Evolutionary conservation across 768 basidiomycete genomes (phyloP).

Genomic region (Paxillus rubicundulus): DNA sequence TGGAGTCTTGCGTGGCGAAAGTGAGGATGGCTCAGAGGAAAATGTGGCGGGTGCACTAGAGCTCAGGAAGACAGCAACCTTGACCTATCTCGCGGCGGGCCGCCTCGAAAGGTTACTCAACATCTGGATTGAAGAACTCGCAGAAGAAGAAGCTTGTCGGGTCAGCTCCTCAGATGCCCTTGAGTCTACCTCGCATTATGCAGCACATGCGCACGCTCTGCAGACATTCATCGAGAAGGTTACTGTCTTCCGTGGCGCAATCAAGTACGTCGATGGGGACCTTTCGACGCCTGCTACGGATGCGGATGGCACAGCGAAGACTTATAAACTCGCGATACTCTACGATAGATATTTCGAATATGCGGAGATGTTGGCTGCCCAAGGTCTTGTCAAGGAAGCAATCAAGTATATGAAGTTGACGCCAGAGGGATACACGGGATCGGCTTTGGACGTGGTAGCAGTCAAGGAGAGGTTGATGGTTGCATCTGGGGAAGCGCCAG

Average conservation of each 20-base stretch:
- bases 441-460: conserved; percentile 41
- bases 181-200: conserved; percentile 57
- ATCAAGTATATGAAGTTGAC: conserved; percentile 75
- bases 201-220: conserved; percentile 79
- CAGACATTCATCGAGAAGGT: conserved; percentile 98
- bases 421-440: conserved; percentile 74
- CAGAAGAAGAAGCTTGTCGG: conserved; percentile 72
- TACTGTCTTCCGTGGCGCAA: conserved; percentile 87
- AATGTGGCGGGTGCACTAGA: conserved; percentile 37
- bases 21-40: conserved; percentile 39
- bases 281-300: conserved; percentile 42
- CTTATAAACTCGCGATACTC: conserved; percentile 79
- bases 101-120: conserved; percentile 82
- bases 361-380: conserved; percentile 84
- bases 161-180: conserved; percentile 39
- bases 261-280: conserved; percentile 74
- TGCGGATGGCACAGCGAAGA: conserved; percentile 43
- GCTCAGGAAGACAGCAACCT: conserved; percentile 81
- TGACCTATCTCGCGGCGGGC: conserved; percentile 92
- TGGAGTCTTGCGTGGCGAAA: conserved; percentile 52
- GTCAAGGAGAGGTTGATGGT: conserved; percentile 47
- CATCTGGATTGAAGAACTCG: conserved; percentile 90
- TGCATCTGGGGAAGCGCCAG: conserved; percentile 31
- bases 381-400: conserved; percentile 86
- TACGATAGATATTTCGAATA: conserved; percentile 97